phyloP scores from a whole-genome alignment of 73 alveolate species.

The Tetrahymena elliotti region DNA sequence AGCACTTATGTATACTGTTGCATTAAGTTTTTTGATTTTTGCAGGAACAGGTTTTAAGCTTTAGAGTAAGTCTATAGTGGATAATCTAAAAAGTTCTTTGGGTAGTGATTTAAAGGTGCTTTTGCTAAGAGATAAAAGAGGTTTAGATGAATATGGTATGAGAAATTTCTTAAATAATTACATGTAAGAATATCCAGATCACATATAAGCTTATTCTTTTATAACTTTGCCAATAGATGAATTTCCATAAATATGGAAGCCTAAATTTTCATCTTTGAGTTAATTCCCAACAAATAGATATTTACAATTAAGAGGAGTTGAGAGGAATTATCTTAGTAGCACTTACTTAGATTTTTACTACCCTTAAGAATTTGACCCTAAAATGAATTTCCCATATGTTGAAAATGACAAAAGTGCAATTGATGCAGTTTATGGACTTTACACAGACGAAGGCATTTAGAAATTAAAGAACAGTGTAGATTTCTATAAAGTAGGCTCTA shows the following conservation, averaged over 20 bases:
- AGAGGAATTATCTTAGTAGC: conserved; percentile 42
- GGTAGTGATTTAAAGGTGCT: conserved; percentile 68
- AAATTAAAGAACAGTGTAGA: not conserved
- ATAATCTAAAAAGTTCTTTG: conserved; percentile 41
- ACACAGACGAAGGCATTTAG: not conserved
- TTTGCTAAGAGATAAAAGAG: conserved; percentile 38
- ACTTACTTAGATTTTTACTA: conserved; percentile 42
- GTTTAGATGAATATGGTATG: conserved; percentile 63
- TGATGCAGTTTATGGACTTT: conserved; percentile 37
- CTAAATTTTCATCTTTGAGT: conserved; percentile 19
- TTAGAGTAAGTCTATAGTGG: conserved; percentile 53
- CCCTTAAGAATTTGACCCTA: conserved; percentile 51
- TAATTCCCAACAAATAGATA: conserved; percentile 20
- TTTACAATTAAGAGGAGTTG: conserved; percentile 16
- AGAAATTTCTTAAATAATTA: conserved; percentile 21
- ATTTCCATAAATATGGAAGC: not conserved
- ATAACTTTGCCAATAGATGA: not conserved
- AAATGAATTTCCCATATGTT: conserved; percentile 39
- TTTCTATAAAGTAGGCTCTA: not conserved
- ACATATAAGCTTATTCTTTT: conserved; percentile 30
- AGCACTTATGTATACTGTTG: conserved; percentile 82
- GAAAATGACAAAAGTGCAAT: not conserved
- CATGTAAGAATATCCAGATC: not conserved
- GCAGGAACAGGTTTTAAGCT: conserved; percentile 83
- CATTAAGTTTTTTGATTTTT: conserved; percentile 81